phyloP scores from a whole-genome alignment of 495 filamentous ascomycete species.

The Penicillium bovifimosum region DNA sequence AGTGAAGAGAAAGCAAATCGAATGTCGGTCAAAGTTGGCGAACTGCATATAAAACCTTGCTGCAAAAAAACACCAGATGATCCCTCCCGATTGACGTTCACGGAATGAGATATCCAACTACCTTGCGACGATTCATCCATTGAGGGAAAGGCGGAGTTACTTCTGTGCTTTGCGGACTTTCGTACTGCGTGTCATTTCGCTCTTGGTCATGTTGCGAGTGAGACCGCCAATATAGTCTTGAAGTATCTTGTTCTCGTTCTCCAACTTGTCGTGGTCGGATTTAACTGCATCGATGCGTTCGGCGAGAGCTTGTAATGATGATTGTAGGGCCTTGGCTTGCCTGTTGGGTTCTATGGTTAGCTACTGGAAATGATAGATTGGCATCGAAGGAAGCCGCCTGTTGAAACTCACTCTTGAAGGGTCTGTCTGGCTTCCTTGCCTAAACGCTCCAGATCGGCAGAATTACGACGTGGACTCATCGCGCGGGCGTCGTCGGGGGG shows the following conservation, averaged over 20 bases:
- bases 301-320: conserved; percentile 78
- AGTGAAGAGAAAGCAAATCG: conserved; percentile 1
- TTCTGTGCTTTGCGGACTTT: conserved; percentile 44
- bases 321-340: conserved; percentile 82
- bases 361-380: background rate
- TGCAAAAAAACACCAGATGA: conserved; percentile 1
- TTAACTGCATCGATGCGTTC: conserved; percentile 92
- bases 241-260: conserved; percentile 88
- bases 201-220: conserved; percentile 49
- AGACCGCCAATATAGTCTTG: conserved; percentile 71
- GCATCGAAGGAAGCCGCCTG: background rate
- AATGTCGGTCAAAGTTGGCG: background rate
- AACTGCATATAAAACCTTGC: conserved; percentile 1
- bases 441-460: conserved; percentile 79
- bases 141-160: conserved; percentile 16
- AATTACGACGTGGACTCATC: conserved; percentile 91
- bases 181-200: conserved; percentile 40
- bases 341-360: conserved; percentile 38
- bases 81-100: conserved; percentile 3
- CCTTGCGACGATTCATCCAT: conserved; percentile 2
- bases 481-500: conserved; percentile 83
- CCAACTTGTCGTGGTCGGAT: conserved; percentile 88
- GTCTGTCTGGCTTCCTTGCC: conserved; percentile 69
- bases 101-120: conserved; percentile 1
- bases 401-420: conserved; percentile 54